phyloP scores from a whole-genome alignment of 495 filamentous ascomycete genomes.

The Aspergillus asperescens region DNA sequence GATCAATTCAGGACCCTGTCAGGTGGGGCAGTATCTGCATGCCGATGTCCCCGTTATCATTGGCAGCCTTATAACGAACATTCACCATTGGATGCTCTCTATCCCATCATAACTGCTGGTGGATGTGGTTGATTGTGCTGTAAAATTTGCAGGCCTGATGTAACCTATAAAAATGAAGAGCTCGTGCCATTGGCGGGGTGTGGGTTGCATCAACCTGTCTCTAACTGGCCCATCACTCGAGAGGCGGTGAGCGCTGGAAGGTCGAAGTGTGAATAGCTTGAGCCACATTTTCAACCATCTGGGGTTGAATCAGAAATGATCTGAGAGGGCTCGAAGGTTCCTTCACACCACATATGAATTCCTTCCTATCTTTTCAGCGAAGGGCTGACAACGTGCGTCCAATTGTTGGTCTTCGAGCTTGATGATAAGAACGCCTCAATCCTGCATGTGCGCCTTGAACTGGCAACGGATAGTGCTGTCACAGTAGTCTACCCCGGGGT shows the following conservation, averaged over 20 bases:
- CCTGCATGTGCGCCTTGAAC: too few species aligned
- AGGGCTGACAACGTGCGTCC: background rate
- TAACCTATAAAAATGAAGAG: background rate
- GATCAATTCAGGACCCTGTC: background rate
- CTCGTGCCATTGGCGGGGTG: background rate
- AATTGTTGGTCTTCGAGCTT: background rate
- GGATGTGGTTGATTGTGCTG: background rate
- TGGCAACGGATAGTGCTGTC: too few species aligned
- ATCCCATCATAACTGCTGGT: background rate
- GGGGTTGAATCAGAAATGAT: too few species aligned
- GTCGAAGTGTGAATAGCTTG: too few species aligned
- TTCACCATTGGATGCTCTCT: background rate
- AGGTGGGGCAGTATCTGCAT: conserved; percentile 2
- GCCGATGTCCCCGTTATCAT: background rate
- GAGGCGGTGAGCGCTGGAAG: conserved; percentile 6
- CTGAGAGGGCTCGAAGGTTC: background rate
- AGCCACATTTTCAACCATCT: conserved; percentile 8
- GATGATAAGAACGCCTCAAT: background rate
- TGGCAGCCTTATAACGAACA: background rate
- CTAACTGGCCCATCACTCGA: conserved; percentile 17
- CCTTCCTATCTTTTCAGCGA: background rate
- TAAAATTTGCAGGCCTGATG: background rate
- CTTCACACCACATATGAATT: background rate
- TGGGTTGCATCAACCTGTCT: conserved; percentile 17
- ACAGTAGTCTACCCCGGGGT: too few species aligned